phyloP scores from a whole-genome alignment of 78 protist genomes.

The Cavenderia fasciculata region DNA sequence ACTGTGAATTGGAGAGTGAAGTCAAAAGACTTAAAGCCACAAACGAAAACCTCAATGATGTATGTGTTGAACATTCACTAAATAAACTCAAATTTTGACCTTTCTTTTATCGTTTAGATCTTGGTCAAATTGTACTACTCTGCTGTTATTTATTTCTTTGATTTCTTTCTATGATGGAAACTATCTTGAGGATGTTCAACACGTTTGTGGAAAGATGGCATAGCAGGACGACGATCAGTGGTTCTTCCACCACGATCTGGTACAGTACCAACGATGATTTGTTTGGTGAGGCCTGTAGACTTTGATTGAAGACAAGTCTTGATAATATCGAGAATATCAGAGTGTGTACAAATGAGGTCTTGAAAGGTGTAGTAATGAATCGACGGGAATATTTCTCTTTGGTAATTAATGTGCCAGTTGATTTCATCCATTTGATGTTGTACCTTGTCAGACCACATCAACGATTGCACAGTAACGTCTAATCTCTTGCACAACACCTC shows the following conservation, averaged over 20 bases:
- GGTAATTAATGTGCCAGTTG: background rate
- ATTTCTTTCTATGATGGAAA: background rate
- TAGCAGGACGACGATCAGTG: conserved; percentile 38
- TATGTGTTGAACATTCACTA: no score
- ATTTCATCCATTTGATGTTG: conserved; percentile 17
- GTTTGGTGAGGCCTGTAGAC: conserved; percentile 2
- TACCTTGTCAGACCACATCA: conserved; percentile 48
- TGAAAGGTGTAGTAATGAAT: conserved; percentile 33
- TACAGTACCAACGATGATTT: conserved; percentile 45
- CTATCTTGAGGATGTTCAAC: conserved; percentile 16
- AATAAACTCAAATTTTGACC: no score
- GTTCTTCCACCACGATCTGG: conserved; percentile 78
- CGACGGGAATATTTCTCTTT: background rate
- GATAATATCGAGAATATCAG: conserved; percentile 30
- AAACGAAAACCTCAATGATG: no score
- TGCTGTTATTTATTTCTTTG: no score
- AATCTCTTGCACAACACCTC: conserved; percentile 40
- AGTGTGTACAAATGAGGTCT: conserved; percentile 20
- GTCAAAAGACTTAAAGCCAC: no score
- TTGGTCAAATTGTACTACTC: no score
- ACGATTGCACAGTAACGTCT: conserved; percentile 51
- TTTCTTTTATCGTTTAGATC: no score
- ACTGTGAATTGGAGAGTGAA: no score
- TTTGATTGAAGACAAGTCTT: conserved; percentile 16
- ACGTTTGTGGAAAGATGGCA: conserved; percentile 76